Conservation (phyloP, 78 protist species). For the Thecamonas trahens region DNA sequence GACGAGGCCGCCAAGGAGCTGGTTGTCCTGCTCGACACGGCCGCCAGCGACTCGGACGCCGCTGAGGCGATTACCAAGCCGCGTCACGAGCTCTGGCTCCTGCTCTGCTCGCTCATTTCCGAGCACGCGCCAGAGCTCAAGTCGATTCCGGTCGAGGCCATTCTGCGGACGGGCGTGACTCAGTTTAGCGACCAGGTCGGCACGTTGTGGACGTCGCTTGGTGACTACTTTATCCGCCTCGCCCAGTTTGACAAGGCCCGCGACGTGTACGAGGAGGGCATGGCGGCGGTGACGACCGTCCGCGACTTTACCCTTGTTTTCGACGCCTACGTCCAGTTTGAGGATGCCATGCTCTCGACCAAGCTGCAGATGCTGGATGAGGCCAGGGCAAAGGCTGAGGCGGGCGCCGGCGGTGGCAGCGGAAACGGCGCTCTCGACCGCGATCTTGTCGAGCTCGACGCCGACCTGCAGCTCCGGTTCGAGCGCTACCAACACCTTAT, state of each 20-base stretch:
- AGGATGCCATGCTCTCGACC: constrained; percentile 62
- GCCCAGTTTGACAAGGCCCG: constrained; percentile 95
- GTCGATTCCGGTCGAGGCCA: constrained; percentile 47
- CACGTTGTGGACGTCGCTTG: constrained; percentile 86
- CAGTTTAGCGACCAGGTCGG: constrained; percentile 85
- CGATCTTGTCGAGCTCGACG: no score
- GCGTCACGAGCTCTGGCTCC: constrained; percentile 88
- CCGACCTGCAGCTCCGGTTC: no score
- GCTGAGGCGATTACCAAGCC: constrained; percentile 35
- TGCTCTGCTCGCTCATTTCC: constrained; percentile 79
- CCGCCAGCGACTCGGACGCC: no score
- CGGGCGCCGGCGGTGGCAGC: no score
- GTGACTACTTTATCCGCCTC: constrained; percentile 78
- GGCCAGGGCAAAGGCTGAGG: no score
- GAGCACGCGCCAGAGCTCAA: constrained; percentile 37
- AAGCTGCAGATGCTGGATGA: constrained; percentile 37
- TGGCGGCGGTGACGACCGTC: constrained; percentile 72
- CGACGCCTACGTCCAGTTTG: constrained; percentile 90
- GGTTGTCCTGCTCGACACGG: background rate
- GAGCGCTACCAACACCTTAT: background rate
- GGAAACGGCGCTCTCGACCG: background rate
- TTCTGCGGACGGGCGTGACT: constrained; percentile 67
- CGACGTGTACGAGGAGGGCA: constrained; percentile 93
- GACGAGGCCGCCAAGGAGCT: constrained; percentile 76
- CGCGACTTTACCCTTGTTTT: constrained; percentile 88